Conservation (phyloP, 176 grass and related monocot genomes). For the Cocos nucifera region DNA sequence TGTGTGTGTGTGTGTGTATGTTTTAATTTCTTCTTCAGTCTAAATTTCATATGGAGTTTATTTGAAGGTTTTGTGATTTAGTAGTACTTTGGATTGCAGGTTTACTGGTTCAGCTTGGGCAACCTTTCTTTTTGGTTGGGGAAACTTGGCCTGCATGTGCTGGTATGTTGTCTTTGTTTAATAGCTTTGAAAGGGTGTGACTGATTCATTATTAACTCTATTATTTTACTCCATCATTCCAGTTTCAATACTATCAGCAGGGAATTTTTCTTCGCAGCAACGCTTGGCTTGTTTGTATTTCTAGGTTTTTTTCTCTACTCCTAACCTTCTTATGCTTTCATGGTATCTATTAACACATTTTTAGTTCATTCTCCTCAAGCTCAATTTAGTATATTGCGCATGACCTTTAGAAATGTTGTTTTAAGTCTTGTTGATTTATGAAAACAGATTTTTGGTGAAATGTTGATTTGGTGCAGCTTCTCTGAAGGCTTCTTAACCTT, state of each 20-base stretch:
- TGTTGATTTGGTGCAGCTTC: too few relatives aligned
- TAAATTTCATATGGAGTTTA: too few relatives aligned
- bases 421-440: too few relatives aligned
- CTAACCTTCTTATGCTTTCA: too few relatives aligned
- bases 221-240: conserved; percentile 10
- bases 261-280: conserved; percentile 81
- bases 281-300: conserved; percentile 51
- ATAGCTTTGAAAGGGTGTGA: background rate
- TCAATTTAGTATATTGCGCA: too few relatives aligned
- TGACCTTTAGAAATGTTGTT: too few relatives aligned
- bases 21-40: too few relatives aligned
- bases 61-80: conserved; percentile 1
- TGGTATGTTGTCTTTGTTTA: conserved; percentile 31
- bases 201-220: background rate
- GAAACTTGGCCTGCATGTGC: conserved; percentile 96
- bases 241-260: conserved; percentile 75
- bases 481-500: too few relatives aligned
- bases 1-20: too few relatives aligned
- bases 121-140: conserved; percentile 68
- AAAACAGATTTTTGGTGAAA: too few relatives aligned
- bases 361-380: too few relatives aligned
- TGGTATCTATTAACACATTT: too few relatives aligned
- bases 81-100: conserved; percentile 38
- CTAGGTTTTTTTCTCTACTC: conserved; percentile 43
- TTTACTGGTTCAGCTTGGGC: conserved; percentile 93